A percentile compares a stretch with the other conserved stretches of the same genome.
These are phyloP conservation scores for Balamuthia mandrillaris DNA, from an alignment of 208 protist genomes.

Conservation along the genomic window DNA sequence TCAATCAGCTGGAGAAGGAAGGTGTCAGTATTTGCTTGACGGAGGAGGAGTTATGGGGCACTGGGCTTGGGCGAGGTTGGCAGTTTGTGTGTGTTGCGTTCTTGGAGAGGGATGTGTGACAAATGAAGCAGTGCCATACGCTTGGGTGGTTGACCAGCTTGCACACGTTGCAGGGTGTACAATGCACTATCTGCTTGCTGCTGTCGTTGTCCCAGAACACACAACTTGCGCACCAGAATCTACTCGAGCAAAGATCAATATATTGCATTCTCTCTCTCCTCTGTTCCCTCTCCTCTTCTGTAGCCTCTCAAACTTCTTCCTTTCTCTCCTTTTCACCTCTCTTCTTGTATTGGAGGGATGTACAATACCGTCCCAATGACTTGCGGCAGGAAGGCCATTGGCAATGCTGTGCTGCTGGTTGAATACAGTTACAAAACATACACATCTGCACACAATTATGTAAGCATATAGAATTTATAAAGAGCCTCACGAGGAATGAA, in stretches of 20 bases:
- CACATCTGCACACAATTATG: background rate
- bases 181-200: background rate
- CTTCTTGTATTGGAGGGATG: background rate
- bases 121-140: too few species aligned
- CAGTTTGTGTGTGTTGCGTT: too few species aligned
- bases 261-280: too few species aligned
- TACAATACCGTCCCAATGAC: background rate
- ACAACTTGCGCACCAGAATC: background rate
- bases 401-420: background rate
- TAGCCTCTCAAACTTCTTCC: too few species aligned
- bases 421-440: background rate
- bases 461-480: background rate
- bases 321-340: too few species aligned
- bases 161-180: slow-evolving; percentile 3
- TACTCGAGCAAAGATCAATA: background rate
- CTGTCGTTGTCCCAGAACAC: slow-evolving; percentile 19
- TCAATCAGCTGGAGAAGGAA: too few species aligned
- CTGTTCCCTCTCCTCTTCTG: too few species aligned
- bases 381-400: background rate
- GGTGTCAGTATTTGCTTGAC: too few species aligned
- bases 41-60: too few species aligned
- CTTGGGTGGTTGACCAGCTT: too few species aligned
- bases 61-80: too few species aligned
- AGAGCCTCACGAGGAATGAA: background rate
- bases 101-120: too few species aligned